phyloP scores from a whole-genome alignment of 257 asterid genomes.

The Nicotiana knightiana region DNA sequence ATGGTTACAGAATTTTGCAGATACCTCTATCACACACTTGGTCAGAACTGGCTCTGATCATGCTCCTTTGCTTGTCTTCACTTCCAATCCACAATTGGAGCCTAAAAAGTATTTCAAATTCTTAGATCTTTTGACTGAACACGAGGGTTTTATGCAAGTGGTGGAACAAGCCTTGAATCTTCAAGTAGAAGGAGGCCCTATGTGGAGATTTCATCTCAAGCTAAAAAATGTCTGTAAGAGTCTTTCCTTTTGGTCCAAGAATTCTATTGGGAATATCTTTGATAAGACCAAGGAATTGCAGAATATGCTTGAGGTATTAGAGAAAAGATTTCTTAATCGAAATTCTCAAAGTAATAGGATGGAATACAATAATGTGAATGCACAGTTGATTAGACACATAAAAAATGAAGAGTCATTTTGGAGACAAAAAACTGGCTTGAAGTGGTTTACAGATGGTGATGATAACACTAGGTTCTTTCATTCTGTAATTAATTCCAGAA shows the following conservation, averaged over 20 bases:
- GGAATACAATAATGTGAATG: not conserved
- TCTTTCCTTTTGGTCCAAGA: not conserved
- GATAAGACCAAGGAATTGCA: not conserved
- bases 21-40: no score
- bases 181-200: no score
- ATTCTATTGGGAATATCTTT: not conserved
- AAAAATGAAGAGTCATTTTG: not conserved
- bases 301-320: not conserved
- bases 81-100: no score
- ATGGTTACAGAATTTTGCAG: no score
- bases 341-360: no score
- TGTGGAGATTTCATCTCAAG: not conserved
- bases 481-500: not conserved
- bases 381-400: not conserved
- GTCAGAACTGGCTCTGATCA: no score
- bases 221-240: not conserved
- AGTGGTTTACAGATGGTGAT: not conserved
- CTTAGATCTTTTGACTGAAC: no score
- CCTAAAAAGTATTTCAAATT: no score
- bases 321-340: no score
- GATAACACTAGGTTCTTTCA: not conserved
- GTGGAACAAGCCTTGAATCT: no score
- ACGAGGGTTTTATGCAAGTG: no score
- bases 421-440: not conserved
- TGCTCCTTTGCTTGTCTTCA: no score